Conservation (phyloP, 352 stramenopile species). For the Phytophthora quininea region DNA sequence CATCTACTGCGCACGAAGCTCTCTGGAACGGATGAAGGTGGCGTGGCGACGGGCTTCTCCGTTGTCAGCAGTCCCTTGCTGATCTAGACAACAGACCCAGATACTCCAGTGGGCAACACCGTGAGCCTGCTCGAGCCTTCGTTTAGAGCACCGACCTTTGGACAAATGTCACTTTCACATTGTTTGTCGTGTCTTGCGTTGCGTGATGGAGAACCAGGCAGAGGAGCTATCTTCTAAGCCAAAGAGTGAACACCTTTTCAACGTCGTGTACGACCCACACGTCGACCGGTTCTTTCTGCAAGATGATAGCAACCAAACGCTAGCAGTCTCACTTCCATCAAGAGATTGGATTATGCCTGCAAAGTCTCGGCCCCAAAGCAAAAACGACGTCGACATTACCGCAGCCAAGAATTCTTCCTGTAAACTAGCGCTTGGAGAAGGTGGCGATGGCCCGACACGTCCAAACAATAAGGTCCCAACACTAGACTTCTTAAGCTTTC, state of each 20-base stretch:
- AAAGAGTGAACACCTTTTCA: constrained; percentile 20
- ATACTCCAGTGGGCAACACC: not conserved
- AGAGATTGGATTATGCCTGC: constrained; percentile 44
- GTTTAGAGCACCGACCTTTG: constrained; percentile 11
- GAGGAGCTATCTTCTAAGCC: too few relatives aligned
- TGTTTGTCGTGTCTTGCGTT: constrained; percentile 6
- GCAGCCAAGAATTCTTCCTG: not conserved
- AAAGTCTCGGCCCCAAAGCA: constrained; percentile 9
- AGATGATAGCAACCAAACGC: constrained; percentile 24
- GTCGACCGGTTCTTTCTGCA: constrained; percentile 60
- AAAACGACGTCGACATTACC: not conserved
- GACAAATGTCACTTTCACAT: constrained; percentile 20
- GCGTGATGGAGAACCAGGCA: not conserved
- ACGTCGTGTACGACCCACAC: constrained; percentile 49
- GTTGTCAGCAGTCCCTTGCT: constrained; percentile 92
- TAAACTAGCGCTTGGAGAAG: too few relatives aligned
- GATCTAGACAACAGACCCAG: constrained; percentile 46
- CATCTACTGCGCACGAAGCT: constrained; percentile 97
- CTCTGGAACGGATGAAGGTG: constrained; percentile 95
- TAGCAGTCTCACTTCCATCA: constrained; percentile 35
- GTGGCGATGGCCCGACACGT: too few relatives aligned
- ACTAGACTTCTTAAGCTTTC: constrained; percentile 21
- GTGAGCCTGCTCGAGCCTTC: not conserved
- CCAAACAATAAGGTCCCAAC: constrained; percentile 2
- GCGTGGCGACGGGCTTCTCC: constrained; percentile 94